phyloP scores from a whole-genome alignment of 2,329 filamentous ascomycete genomes.

The Apiospora aurea region DNA sequence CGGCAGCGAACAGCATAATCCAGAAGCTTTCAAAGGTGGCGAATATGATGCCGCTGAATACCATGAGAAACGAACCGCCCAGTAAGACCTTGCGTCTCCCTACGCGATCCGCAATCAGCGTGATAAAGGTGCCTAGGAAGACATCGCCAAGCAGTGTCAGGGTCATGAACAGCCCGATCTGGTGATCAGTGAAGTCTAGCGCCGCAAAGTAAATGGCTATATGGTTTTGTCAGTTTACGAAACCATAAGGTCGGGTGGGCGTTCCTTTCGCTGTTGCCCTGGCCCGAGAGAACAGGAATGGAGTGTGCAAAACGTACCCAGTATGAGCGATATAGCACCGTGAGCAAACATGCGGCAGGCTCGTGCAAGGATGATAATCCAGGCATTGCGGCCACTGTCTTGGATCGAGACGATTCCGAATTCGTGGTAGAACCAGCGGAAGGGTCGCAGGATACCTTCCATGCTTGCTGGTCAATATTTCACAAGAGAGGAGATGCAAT shows the following conservation, averaged over 20 bases:
- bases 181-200: slow-evolving; percentile 61
- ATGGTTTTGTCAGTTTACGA: neutral
- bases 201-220: slow-evolving; percentile 63
- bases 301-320: slow-evolving; percentile 45
- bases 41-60: slow-evolving; percentile 62
- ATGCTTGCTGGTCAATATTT: slow-evolving; percentile 28
- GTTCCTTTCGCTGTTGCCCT: neutral
- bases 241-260: neutral
- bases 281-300: neutral
- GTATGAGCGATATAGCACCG: slow-evolving; percentile 64
- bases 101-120: slow-evolving; percentile 63
- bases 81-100: slow-evolving; percentile 62
- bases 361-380: slow-evolving; percentile 60
- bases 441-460: slow-evolving; percentile 32
- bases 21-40: slow-evolving; percentile 61
- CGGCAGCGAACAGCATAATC: slow-evolving; percentile 62
- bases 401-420: slow-evolving; percentile 57
- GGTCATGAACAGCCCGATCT: slow-evolving; percentile 72
- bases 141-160: slow-evolving; percentile 67
- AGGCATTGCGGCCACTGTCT: slow-evolving; percentile 56
- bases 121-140: slow-evolving; percentile 64
- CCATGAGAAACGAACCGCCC: slow-evolving; percentile 63
- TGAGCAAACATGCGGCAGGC: slow-evolving; percentile 68
- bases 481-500: neutral
- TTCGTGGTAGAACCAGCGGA: slow-evolving; percentile 50